Evolutionary conservation across 2,329 filamentous ascomycete genomes (phyloP).

Genomic region (Ophiocordyceps sinensis): DNA sequence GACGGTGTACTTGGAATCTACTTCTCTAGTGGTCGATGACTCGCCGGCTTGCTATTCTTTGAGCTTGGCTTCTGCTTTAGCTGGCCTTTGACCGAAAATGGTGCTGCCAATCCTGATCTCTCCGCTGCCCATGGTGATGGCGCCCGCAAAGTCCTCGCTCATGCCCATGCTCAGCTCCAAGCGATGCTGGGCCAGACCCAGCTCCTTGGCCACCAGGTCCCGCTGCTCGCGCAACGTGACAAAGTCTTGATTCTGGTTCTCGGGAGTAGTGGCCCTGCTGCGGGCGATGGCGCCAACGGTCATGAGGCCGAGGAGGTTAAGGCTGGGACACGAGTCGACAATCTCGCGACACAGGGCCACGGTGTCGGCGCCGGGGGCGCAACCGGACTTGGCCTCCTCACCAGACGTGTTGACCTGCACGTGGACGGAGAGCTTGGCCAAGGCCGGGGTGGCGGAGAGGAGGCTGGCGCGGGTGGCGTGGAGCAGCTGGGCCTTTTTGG

Average conservation of each 20-base stretch:
- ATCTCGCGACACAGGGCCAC: constrained; percentile 56
- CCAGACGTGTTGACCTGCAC: constrained; percentile 94
- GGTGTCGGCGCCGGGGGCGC: constrained; percentile 49
- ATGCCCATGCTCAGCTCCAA: constrained; percentile 96
- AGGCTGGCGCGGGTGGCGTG: constrained; percentile 59
- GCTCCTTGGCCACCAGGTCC: constrained; percentile 48
- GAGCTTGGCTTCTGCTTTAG: constrained; percentile 65
- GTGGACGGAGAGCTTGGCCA: constrained; percentile 51
- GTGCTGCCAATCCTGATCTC: constrained; percentile 89
- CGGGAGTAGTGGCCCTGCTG: constrained; percentile 56
- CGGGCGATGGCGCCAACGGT: constrained; percentile 92
- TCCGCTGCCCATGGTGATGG: constrained; percentile 66
- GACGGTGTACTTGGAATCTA: too few species aligned
- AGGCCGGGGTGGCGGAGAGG: constrained; percentile 21
- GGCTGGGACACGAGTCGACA: constrained; percentile 51
- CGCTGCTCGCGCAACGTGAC: constrained; percentile 50
- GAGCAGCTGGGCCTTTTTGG: constrained; percentile 75
- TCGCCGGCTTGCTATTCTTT: constrained; percentile 20
- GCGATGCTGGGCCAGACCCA: constrained; percentile 27
- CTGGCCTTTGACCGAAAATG: constrained; percentile 76
- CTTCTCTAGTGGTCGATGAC: too few species aligned
- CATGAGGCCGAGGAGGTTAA: constrained; percentile 77
- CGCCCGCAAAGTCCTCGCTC: constrained; percentile 91
- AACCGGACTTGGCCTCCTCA: constrained; percentile 73
- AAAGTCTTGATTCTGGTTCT: constrained; percentile 90